Conservation (phyloP, 345 rosid genomes). For the Ricinus communis region DNA sequence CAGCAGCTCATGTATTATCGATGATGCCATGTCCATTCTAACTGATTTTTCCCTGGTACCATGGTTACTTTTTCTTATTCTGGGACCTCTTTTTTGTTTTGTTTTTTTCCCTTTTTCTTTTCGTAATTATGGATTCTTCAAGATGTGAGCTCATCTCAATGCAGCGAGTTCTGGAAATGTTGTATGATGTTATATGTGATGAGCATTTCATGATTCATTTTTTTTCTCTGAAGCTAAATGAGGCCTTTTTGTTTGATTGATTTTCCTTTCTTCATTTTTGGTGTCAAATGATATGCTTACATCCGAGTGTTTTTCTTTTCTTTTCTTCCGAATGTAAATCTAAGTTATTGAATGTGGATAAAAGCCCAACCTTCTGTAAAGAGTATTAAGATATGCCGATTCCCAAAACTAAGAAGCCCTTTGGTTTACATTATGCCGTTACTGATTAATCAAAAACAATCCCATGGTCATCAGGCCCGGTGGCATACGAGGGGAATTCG, state of each 20-base stretch:
- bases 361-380: too few relatives aligned
- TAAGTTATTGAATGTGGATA: too few relatives aligned
- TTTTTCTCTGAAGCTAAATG: not conserved
- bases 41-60: not conserved
- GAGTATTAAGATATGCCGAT: too few relatives aligned
- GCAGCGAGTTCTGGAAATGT: not conserved
- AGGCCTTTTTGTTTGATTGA: not conserved
- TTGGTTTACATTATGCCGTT: too few relatives aligned
- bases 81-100: not conserved
- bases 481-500: too few relatives aligned
- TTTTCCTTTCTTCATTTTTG: too few relatives aligned
- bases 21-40: conserved; percentile 5
- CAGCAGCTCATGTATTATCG: conserved; percentile 40
- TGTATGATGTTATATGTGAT: conserved; percentile 9
- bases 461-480: too few relatives aligned
- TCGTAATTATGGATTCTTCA: conserved; percentile 6
- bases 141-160: not conserved
- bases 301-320: too few relatives aligned
- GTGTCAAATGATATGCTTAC: too few relatives aligned
- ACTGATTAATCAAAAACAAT: too few relatives aligned
- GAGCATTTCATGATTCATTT: conserved; percentile 1
- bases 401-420: too few relatives aligned
- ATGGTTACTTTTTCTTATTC: not conserved
- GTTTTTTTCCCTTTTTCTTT: not conserved
- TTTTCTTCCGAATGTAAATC: too few relatives aligned